Evolutionary conservation across 139 green algal species (phyloP).

Genomic region (Bryopsis sp.): DNA sequence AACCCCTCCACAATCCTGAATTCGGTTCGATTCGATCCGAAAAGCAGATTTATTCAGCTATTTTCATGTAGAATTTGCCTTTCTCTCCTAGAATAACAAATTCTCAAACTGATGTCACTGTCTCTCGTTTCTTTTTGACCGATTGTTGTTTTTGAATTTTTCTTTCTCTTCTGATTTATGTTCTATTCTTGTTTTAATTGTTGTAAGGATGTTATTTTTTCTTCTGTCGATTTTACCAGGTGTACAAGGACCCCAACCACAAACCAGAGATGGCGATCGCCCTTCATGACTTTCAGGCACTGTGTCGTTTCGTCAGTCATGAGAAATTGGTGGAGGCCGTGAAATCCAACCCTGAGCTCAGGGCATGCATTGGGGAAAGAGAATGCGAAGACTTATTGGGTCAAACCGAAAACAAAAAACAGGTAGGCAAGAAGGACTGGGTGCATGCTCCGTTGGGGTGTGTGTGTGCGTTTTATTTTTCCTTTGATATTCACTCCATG

Average conservation of each 20-base stretch:
- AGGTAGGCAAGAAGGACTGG: not conserved
- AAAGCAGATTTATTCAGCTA: too few relatives aligned
- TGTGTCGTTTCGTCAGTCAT: constrained; percentile 77
- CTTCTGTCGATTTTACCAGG: too few relatives aligned
- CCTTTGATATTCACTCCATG: too few relatives aligned
- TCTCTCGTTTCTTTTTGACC: not conserved
- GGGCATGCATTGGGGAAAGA: constrained; percentile 23
- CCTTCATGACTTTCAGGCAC: constrained; percentile 78
- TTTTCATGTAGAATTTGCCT: too few relatives aligned
- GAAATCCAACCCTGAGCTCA: constrained; percentile 43
- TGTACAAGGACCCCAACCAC: constrained; percentile 97
- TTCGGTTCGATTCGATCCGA: too few relatives aligned
- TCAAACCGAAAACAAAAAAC: not conserved
- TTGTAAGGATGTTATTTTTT: too few relatives aligned
- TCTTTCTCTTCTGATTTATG: not conserved
- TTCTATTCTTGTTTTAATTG: too few relatives aligned
- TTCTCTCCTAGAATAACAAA: too few relatives aligned
- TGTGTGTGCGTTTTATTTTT: not conserved
- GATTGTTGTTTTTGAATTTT: not conserved
- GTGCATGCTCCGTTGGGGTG: not conserved
- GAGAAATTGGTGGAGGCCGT: constrained; percentile 45
- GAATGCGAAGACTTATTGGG: not conserved
- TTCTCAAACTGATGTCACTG: too few relatives aligned
- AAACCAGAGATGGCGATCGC: constrained; percentile 98
- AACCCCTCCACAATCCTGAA: too few relatives aligned